A percentile compares a stretch with the other conserved stretches of the same genome.
These are phyloP conservation scores for Flaveria bidentis DNA, from an alignment of 129 eudicot genomes.

Conservation along the genomic window DNA sequence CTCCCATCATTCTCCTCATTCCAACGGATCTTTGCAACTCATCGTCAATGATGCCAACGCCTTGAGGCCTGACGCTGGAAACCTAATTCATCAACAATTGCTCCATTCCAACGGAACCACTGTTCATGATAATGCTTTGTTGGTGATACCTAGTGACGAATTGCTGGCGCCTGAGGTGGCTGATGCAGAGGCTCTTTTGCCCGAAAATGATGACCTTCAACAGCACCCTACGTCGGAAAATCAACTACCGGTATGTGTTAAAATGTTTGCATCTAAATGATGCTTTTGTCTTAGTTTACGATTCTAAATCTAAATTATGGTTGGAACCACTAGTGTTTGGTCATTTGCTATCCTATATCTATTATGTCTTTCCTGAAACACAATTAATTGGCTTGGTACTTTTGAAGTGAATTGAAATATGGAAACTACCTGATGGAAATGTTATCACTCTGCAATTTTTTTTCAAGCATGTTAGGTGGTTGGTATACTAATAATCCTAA, in stretches of 20 bases:
- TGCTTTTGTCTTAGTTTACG: too few species aligned
- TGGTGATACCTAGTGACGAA: slow-evolving; percentile 27
- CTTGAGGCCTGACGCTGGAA: neutral
- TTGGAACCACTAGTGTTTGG: too few species aligned
- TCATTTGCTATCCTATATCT: too few species aligned
- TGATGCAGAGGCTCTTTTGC: slow-evolving; percentile 23
- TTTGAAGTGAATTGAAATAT: neutral
- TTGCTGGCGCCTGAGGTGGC: neutral
- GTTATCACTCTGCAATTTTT: too few species aligned
- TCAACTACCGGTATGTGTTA: slow-evolving; percentile 30
- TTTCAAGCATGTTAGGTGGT: too few species aligned
- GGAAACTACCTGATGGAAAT: too few species aligned
- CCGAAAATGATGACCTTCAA: slow-evolving; percentile 16
- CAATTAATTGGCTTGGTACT: neutral
- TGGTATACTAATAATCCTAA: neutral
- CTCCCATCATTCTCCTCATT: too few species aligned
- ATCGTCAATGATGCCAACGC: slow-evolving; percentile 5
- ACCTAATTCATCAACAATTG: slow-evolving; percentile 22
- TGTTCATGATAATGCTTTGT: slow-evolving; percentile 21
- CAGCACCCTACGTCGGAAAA: slow-evolving; percentile 24
- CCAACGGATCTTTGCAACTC: slow-evolving; percentile 6
- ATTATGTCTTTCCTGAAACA: too few species aligned
- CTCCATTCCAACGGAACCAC: slow-evolving; percentile 13
- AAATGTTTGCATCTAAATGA: neutral
- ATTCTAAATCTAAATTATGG: too few species aligned